Conservation (phyloP, 1,284 basidiomycete genomes). For the Leccinum laetum region DNA sequence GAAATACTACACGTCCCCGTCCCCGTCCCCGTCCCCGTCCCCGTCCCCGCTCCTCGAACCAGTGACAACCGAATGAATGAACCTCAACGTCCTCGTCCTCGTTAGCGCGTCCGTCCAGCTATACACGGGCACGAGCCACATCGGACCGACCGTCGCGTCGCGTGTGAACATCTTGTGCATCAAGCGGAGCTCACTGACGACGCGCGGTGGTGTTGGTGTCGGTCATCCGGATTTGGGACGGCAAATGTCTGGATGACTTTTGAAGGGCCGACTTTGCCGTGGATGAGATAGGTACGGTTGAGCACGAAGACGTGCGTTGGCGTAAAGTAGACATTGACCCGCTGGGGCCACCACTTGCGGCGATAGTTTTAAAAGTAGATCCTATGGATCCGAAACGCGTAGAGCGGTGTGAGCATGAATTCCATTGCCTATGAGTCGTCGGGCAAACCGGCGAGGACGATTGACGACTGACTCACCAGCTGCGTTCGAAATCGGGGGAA, state of each 20-base stretch:
- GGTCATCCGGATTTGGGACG: neutral
- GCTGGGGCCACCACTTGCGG: too few relatives aligned
- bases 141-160: neutral
- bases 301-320: neutral
- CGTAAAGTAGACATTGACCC: neutral
- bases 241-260: neutral
- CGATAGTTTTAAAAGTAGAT: neutral
- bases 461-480: too few relatives aligned
- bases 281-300: neutral
- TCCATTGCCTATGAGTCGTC: too few relatives aligned
- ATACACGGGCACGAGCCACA: constrained; percentile 8
- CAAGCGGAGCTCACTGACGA: neutral
- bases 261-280: neutral
- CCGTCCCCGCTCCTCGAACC: too few relatives aligned
- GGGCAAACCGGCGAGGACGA: too few relatives aligned
- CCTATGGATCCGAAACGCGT: neutral
- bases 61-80: too few relatives aligned
- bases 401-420: too few relatives aligned
- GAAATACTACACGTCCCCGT: neutral
- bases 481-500: too few relatives aligned
- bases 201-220: neutral
- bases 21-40: neutral
- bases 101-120: neutral
- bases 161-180: neutral
- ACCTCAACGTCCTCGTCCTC: too few relatives aligned